Conservation (phyloP, 352 stramenopile species). For the Pythium apleroticum region DNA sequence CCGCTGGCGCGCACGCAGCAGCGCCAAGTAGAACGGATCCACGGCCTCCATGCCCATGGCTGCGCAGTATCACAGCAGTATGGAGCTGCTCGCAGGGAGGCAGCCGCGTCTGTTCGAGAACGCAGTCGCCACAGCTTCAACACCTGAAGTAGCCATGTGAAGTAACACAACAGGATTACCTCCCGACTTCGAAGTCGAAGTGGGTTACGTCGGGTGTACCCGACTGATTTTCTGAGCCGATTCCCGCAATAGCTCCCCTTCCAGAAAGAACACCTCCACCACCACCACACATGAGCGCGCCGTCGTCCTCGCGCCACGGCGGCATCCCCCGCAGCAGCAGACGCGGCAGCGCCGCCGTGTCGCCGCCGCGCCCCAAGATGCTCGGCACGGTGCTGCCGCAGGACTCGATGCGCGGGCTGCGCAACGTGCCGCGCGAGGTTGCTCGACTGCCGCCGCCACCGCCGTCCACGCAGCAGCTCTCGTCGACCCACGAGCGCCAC, state of each 20-base stretch:
- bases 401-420: slow-evolving; percentile 41
- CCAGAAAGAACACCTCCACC: not conserved
- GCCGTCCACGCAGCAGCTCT: slow-evolving; percentile 9
- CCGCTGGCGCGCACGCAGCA: slow-evolving; percentile 72
- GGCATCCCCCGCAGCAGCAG: not conserved
- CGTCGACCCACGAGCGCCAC: slow-evolving; percentile 12
- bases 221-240: not conserved
- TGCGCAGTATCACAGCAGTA: no score
- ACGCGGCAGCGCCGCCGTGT: not conserved
- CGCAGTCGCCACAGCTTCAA: slow-evolving; percentile 20
- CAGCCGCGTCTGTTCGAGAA: slow-evolving; percentile 8
- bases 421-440: slow-evolving; percentile 8
- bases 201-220: not conserved
- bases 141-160: slow-evolving; percentile 32
- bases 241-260: slow-evolving; percentile 3
- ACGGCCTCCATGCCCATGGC: slow-evolving; percentile 59
- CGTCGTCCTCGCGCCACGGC: not conserved
- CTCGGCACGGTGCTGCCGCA: slow-evolving; percentile 45
- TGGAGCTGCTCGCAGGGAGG: not conserved
- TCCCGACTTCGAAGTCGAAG: not conserved
- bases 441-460: slow-evolving; percentile 11
- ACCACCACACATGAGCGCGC: not conserved
- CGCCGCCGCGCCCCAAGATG: slow-evolving; percentile 29
- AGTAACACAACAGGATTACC: slow-evolving; percentile 8
- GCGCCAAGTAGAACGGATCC: slow-evolving; percentile 88